Evolutionary conservation across 23 red algal species (phyloP), one percentile per base, ranked within the genome.

Genomic region (Cyanidium caldarium): DNA sequence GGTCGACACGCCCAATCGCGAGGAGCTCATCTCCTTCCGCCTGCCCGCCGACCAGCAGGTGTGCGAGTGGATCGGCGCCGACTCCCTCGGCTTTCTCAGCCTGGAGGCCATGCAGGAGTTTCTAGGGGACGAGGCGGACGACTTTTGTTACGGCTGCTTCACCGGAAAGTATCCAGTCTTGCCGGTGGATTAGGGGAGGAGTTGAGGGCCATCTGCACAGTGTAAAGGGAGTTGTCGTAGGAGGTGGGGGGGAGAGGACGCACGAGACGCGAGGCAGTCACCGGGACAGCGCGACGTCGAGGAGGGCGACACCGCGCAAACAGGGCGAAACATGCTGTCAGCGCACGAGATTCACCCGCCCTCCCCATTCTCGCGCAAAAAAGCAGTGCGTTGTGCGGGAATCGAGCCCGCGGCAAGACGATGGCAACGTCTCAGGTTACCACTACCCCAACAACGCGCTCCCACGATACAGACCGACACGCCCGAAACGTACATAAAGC

Each of bases 81-180:
- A 95, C 69, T 82, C 76, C 17, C 58, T 95, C 21, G 77, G 72
- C 0, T 95, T 87, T 67, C 30, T 95, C 12, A 72, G 82, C 5
- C 70, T 95, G 30, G 56, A 80, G 3, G 37, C 61, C 0, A 41
- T 95, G 37, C 82, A 83, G 23, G 34, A 81, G 12, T 95, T 95
- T 61, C 70, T 95, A 19, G 89, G 77, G 10, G 89, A 87, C 42
- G 89, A 95, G 40, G 70, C 77, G 0, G 68, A 41, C 7, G 86
- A 76, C 15, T 95, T 84, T 65, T 95, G 89, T 80, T 77, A 87
- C 68, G 89, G 77, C 2, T 95, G 89, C 37, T 95, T 95, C 45
- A 81, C 72, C 13, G 82, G 79, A 21, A 65, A 87, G 29, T 95
- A 95, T 77, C 89, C 89, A 31, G 78, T 95, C 25, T 35, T 77